Evolutionary conservation across 2,329 filamentous ascomycete genomes (phyloP).

Genomic region (Neofusicoccum ribis): DNA sequence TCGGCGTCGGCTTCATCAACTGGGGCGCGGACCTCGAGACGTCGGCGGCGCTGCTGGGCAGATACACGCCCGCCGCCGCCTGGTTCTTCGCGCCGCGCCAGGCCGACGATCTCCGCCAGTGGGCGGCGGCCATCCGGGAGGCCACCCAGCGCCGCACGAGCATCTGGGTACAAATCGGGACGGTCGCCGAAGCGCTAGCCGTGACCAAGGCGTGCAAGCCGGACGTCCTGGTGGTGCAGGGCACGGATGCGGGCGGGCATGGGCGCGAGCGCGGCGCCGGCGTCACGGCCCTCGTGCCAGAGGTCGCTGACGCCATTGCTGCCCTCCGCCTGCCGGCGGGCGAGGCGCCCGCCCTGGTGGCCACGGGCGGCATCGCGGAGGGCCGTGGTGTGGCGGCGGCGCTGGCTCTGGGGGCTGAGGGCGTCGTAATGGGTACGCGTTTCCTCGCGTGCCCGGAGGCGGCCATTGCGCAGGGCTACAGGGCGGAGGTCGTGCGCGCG

Average conservation of each 20-base stretch:
- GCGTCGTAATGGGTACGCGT: conserved; percentile 63
- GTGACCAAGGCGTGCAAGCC: conserved; percentile 49
- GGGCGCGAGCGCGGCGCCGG: conserved; percentile 57
- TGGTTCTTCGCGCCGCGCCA: conserved; percentile 67
- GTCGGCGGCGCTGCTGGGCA: conserved; percentile 52
- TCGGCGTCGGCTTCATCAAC: conserved; percentile 65
- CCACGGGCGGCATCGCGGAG: conserved; percentile 62
- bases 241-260: conserved; percentile 65
- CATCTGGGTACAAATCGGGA: conserved; percentile 64
- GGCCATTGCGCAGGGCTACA: conserved; percentile 48
- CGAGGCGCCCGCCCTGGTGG: conserved; percentile 47
- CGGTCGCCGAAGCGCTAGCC: conserved; percentile 55
- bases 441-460: conserved; percentile 58
- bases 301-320: conserved; percentile 52
- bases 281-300: conserved; percentile 58
- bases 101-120: conserved; percentile 36
- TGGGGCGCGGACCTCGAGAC: conserved; percentile 48
- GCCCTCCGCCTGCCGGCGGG: conserved; percentile 24
- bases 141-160: conserved; percentile 39
- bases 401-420: conserved; percentile 54
- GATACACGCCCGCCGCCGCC: conserved; percentile 58
- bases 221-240: conserved; percentile 64
- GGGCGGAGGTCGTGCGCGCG: conserved; percentile 47
- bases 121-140: conserved; percentile 32
- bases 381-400: conserved; percentile 58